These are phyloP conservation scores for Rosa hybrid DNA, from an alignment of 331 rosid species.

Conservation along the genomic window DNA sequence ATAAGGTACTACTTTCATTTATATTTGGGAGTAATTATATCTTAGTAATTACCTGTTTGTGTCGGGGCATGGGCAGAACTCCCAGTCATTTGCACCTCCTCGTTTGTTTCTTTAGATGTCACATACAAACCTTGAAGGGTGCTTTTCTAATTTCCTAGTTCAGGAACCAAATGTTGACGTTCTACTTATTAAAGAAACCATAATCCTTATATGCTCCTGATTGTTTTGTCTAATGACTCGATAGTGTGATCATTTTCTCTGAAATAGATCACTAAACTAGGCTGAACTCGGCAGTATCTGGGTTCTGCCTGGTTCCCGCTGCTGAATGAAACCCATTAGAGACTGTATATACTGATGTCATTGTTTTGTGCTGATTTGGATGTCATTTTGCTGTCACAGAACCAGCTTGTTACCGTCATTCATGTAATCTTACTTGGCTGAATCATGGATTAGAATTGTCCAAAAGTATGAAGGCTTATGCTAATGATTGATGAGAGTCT, in stretches of 20 bases:
- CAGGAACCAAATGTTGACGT: not conserved
- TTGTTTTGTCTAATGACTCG: not conserved
- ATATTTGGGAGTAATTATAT: not conserved
- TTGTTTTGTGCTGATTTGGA: not conserved
- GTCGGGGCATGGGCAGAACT: not conserved
- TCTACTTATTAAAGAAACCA: not conserved
- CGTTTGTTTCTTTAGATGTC: not conserved
- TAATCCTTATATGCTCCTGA: not conserved
- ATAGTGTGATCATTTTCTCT: not conserved
- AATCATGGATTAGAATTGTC: not conserved
- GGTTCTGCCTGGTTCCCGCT: not conserved
- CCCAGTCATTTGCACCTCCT: not conserved
- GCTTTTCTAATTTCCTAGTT: not conserved
- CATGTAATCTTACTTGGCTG: not conserved
- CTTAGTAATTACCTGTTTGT: not conserved
- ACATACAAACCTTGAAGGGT: not conserved
- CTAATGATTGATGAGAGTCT: not conserved
- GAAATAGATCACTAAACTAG: not conserved
- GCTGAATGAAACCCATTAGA: not conserved
- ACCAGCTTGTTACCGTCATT: not conserved
- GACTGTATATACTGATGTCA: not conserved
- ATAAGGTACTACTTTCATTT: constrained; percentile 13
- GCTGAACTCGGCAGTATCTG: not conserved
- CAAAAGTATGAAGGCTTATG: not conserved
- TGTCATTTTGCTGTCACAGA: not conserved